Percentiles rank a stretch among this genome's conserved stretches.
phyloP scores from a whole-genome alignment of 2,329 filamentous ascomycete species.

The Pseudogymnoascus sp. region DNA sequence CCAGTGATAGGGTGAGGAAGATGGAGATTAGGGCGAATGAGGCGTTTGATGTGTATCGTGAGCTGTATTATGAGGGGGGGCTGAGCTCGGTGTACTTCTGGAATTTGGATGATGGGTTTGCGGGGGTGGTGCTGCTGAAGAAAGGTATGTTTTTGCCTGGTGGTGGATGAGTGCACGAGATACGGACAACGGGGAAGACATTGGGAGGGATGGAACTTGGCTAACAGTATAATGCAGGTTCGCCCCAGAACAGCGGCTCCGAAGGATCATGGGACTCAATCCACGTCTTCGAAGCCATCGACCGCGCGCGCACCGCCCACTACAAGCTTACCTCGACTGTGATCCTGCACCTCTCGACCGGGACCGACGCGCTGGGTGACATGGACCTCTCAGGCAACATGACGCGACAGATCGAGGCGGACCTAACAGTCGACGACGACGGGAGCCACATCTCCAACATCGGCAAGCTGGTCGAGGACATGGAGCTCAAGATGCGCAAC shows the following conservation, averaged over 20 bases:
- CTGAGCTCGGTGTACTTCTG: conserved; percentile 96
- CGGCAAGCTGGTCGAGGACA: conserved; percentile 90
- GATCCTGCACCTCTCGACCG: conserved; percentile 77
- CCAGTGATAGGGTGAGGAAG: conserved; percentile 82
- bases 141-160: conserved; percentile 57
- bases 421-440: conserved; percentile 83
- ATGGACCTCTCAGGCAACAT: conserved; percentile 96
- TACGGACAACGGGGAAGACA: neutral
- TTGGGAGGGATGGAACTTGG: conserved; percentile 14
- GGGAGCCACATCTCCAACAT: conserved; percentile 94
- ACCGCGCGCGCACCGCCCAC: conserved; percentile 83
- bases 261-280: conserved; percentile 95
- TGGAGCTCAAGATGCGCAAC: conserved; percentile 99
- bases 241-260: conserved; percentile 57
- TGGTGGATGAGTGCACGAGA: neutral
- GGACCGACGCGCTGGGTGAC: conserved; percentile 63
- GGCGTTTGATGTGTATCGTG: conserved; percentile 93
- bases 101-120: conserved; percentile 97
- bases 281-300: conserved; percentile 95
- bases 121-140: conserved; percentile 90
- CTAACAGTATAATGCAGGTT: conserved; percentile 43
- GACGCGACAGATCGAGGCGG: conserved; percentile 92
- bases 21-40: conserved; percentile 94
- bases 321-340: conserved; percentile 98
- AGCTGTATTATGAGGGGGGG: conserved; percentile 94